These are phyloP conservation scores for Scedosporium dehoogii DNA, from an alignment of 2,329 filamentous ascomycete species.

Conservation along the genomic window DNA sequence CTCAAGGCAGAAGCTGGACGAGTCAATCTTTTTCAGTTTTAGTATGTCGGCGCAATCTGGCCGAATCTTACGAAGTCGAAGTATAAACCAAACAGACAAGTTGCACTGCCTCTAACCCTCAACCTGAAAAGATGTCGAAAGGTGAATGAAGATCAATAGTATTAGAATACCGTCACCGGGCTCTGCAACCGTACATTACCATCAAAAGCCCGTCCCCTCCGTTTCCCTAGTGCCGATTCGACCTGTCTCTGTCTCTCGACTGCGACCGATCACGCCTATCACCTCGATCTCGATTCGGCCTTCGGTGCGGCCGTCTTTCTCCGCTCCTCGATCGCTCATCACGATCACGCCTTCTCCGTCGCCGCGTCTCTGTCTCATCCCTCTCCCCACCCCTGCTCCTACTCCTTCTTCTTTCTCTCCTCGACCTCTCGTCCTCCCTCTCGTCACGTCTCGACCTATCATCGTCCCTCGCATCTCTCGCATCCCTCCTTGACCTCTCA, in stretches of 20 bases:
- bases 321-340: slow-evolving; percentile 21
- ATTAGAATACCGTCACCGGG: too few species aligned
- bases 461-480: not conserved
- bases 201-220: too few species aligned
- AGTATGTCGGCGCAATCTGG: too few species aligned
- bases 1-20: too few species aligned
- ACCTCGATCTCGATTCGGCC: slow-evolving; percentile 13
- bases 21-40: too few species aligned
- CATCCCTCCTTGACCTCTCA: slow-evolving; percentile 11
- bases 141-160: too few species aligned
- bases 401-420: slow-evolving; percentile 13
- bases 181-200: too few species aligned
- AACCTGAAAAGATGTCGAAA: too few species aligned
- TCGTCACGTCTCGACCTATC: slow-evolving; percentile 10
- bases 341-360: slow-evolving; percentile 15
- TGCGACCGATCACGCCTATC: not conserved
- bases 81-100: too few species aligned
- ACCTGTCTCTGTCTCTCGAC: not conserved
- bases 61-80: too few species aligned
- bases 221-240: not conserved
- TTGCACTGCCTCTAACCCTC: too few species aligned
- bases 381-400: not conserved
- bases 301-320: slow-evolving; percentile 25
- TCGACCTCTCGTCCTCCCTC: slow-evolving; percentile 6
- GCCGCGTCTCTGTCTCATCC: not conserved